Evolutionary conservation across 352 stramenopile genomes (phyloP), one percentile per base, ranked within the genome.

Genomic region (Phytophthora pinifolia): DNA sequence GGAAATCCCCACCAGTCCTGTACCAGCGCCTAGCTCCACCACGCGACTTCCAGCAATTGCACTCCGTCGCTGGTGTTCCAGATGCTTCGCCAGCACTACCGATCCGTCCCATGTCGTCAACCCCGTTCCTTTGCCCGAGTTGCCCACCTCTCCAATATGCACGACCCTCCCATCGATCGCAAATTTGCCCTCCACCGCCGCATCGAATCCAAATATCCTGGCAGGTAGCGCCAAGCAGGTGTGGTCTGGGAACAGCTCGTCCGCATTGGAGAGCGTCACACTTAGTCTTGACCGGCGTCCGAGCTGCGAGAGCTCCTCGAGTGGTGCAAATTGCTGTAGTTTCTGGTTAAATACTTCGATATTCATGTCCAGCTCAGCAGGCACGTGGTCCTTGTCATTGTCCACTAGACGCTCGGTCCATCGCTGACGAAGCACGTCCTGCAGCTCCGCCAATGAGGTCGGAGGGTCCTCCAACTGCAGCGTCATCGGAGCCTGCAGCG

Each of bases 51-150:
- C 75, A 14, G 35, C 31, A 33, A 93, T 47, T 5, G 47, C 45
- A 22, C 33, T 38, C 9, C 46, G 53, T 17, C 62, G 65, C 18
- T 66, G 46, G 38, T 89, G 60, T 65, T 97, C 89, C 10, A 97
- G 57, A 63, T 96, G 96, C 66, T 97, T 97, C 9, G 88, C 88
- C n/a, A 97, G 65, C 31, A 97, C 77, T 4, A 96, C 77, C 8
- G 89, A 88, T 36, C 90, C 90, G 61, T 97, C 90, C 89, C 89
- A 97, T 9, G 89, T 96, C 17, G 86, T 96, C 33, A 96, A 64
- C 4, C 89, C 90, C 9, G 90, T 97, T 37, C 89, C 89, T 42
- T 87, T 64, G 20, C 83, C 83, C 1, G 85, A 88, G 61, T 96
- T 96, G 37, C 78, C 78, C 38, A 94, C 61, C 47, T 94, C 83